Evolutionary conservation across 805 yeast species (phyloP).

Genomic region (Brettanomyces naardenensis): DNA sequence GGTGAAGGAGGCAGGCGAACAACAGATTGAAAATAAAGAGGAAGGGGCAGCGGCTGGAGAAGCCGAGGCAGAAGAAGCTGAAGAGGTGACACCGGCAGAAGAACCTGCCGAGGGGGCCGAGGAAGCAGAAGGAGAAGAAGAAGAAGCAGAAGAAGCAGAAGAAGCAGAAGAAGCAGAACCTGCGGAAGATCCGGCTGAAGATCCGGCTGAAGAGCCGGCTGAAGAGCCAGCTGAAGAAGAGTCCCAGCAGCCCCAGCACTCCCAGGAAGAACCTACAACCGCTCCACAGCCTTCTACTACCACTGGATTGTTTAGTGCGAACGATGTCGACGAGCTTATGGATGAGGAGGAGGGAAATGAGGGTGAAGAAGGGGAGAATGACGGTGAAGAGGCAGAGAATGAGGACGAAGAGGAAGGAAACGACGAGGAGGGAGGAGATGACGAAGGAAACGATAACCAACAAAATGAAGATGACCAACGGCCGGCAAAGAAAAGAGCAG

Average conservation of each 20-base stretch:
- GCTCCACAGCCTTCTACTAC: background rate
- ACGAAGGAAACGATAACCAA: background rate
- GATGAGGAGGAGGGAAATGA: conserved; percentile 4
- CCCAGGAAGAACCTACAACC: background rate
- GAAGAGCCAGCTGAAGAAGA: background rate
- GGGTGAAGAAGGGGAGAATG: background rate
- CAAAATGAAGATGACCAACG: no score
- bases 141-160: background rate
- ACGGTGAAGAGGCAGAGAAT: background rate
- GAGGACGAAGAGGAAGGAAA: conserved; percentile 4
- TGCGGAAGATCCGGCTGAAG: background rate
- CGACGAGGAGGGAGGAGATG: background rate
- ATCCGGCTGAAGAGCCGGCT: background rate
- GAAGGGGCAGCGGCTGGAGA: conserved; percentile 4
- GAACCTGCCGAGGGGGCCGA: conserved; percentile 3
- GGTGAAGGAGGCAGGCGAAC: background rate
- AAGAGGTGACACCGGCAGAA: conserved; percentile 2
- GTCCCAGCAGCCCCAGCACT: no score
- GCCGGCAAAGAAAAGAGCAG: conserved; percentile 2
- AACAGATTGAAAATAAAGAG: conserved; percentile 1
- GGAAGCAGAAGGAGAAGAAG: background rate
- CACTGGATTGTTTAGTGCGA: conserved; percentile 3
- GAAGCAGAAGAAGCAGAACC: background rate
- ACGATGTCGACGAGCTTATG: conserved; percentile 7
- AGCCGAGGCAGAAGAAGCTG: conserved; percentile 4